Evolutionary conservation across 768 basidiomycete genomes (phyloP).

Genomic region (Artomyces pyxidatus): DNA sequence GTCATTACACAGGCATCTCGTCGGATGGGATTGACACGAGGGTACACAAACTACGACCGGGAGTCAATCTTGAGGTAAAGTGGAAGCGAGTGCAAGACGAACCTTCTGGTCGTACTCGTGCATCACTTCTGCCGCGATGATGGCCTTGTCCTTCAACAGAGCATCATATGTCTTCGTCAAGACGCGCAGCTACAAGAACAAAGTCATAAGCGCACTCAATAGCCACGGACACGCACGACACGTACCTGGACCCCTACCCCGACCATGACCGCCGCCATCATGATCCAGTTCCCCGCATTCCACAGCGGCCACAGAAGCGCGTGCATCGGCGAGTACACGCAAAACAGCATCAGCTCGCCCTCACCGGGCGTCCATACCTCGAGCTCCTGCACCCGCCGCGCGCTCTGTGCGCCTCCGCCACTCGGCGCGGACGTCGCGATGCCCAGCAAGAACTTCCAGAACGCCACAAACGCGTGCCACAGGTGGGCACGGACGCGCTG

Average conservation of each 20-base stretch:
- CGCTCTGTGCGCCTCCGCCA: conserved; percentile 5
- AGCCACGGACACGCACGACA: conserved; percentile 4
- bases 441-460: conserved; percentile 62
- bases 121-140: conserved; percentile 74
- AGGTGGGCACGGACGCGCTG: conserved; percentile 18
- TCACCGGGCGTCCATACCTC: conserved; percentile 74
- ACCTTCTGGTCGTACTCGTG: conserved; percentile 79
- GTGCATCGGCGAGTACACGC: conserved; percentile 74
- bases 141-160: conserved; percentile 64
- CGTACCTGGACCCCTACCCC: conserved; percentile 57
- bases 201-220: background rate
- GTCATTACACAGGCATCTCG: conserved; percentile 82
- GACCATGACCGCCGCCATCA: conserved; percentile 62
- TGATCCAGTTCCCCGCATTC: conserved; percentile 66
- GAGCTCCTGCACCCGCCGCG: conserved; percentile 59
- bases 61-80: background rate
- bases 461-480: conserved; percentile 47
- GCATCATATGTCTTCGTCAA: conserved; percentile 50
- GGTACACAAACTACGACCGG: conserved; percentile 63
- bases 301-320: conserved; percentile 66
- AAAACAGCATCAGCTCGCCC: conserved; percentile 60
- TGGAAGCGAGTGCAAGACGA: conserved; percentile 14
- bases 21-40: conserved; percentile 68
- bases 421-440: conserved; percentile 33
- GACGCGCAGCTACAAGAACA: conserved; percentile 34